Evolutionary conservation across 805 yeast species (phyloP), one percentile per base, ranked within the genome.

Genomic region (Sugiyamaella smithiae): DNA sequence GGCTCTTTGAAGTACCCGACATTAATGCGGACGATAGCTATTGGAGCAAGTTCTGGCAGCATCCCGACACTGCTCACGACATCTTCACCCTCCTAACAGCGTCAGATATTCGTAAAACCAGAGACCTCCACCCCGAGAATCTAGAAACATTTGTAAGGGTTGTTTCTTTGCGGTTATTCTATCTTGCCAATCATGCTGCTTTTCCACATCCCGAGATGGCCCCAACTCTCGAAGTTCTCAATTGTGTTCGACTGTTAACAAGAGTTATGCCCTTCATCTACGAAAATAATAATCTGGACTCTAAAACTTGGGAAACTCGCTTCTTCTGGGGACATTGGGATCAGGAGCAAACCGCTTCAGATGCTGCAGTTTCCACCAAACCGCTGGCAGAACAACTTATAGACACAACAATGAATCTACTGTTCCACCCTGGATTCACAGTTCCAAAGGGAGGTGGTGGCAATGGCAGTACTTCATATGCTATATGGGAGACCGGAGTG

Each of bases 401-500:
- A 2, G 65, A 63, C 5, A 49, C 67, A 0, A 56, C 75, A 2
- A 67, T 78, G 2, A 68, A 70, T 19, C 63, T 84, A n/a, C 62
- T 84, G 37, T 83, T 82, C 61, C 70, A 72, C 32, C 70, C 73
- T 8, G 79, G 78, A 1, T 84, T 84, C 59, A 80, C 90, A 0
- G 63, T 80, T 6, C 63, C 71, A 3, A 43, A 49, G 33, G 35
- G 9, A 23, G 14, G 32, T 17, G 50, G 37, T 37, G 25, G 46
- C 5, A 45, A 36, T 14, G 64, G 65, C 24, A 65, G 67, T 5
- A 55, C 63, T 3, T 74, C 74, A 20, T 67, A 66, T 44, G 54
- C 69, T 5, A 70, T 84, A 1, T 89, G 97, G 96, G 95, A 86
- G 57, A 80, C 85, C 2, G 97, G 96, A 4, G 74, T 89, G 26